Evolutionary conservation across 148 eudicot species (phyloP).

Genomic region (Oxyria digyna): DNA sequence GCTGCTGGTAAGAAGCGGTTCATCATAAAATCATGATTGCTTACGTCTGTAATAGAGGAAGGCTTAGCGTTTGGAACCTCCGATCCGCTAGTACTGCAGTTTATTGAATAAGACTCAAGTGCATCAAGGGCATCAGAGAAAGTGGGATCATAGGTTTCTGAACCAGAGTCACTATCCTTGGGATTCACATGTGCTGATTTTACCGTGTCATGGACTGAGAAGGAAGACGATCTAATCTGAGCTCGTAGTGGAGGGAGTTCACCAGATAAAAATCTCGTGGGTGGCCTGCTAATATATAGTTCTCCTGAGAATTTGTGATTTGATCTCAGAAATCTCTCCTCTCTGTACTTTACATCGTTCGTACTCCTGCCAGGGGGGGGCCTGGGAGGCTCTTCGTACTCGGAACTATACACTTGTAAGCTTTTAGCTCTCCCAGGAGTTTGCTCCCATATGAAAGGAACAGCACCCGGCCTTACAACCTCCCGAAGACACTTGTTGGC

Average conservation of each 20-base stretch:
- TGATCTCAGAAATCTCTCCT: slow-evolving; percentile 18
- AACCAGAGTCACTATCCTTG: slow-evolving; percentile 11
- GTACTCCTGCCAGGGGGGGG: slow-evolving; percentile 21
- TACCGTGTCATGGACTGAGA: slow-evolving; percentile 10
- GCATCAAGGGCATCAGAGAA: slow-evolving; percentile 12
- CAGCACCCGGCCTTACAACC: slow-evolving; percentile 29
- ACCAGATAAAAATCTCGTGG: slow-evolving; percentile 17
- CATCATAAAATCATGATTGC: slow-evolving; percentile 75
- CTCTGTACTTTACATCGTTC: slow-evolving; percentile 25
- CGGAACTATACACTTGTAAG: slow-evolving; percentile 5
- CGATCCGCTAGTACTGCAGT: slow-evolving; percentile 16
- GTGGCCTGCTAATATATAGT: slow-evolving; percentile 9
- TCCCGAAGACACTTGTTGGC: slow-evolving; percentile 19
- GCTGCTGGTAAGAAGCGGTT: slow-evolving; percentile 93
- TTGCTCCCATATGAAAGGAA: slow-evolving; percentile 40
- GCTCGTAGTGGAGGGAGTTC: slow-evolving; percentile 11
- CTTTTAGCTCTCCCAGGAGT: slow-evolving; percentile 31
- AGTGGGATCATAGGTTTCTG: slow-evolving; percentile 17
- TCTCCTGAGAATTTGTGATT: slow-evolving; percentile 21
- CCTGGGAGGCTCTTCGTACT: slow-evolving; percentile 17
- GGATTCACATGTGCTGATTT: slow-evolving; percentile 11
- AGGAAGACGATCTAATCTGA: slow-evolving; percentile 13
- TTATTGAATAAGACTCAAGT: slow-evolving; percentile 12
- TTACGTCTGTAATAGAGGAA: slow-evolving; percentile 24
- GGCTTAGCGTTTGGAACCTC: slow-evolving; percentile 21